A percentile compares a stretch with the other conserved stretches of the same genome.
Evolutionary conservation across 192 early-diverging fungal species (phyloP).

Genomic region (Entomortierella beljakovae): DNA sequence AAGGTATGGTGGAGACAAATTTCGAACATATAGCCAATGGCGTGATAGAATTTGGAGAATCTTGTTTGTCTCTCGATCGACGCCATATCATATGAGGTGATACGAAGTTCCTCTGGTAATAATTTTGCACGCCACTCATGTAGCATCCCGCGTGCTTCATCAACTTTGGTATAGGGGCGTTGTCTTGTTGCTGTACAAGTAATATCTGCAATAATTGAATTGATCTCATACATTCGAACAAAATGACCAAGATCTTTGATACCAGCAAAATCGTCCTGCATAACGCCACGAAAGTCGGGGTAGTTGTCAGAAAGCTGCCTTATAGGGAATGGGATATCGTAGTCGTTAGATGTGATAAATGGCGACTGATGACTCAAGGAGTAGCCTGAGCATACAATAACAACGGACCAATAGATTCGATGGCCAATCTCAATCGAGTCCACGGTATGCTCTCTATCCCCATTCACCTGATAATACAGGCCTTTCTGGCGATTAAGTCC

Average conservation of each 20-base stretch:
- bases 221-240: slow-evolving; percentile 47
- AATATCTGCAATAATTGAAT: slow-evolving; percentile 35
- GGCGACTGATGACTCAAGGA: slow-evolving; percentile 52
- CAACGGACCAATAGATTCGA: slow-evolving; percentile 47
- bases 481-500: slow-evolving; percentile 31
- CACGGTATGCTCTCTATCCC: slow-evolving; percentile 1
- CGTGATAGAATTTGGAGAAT: slow-evolving; percentile 51
- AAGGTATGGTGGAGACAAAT: slow-evolving; percentile 50
- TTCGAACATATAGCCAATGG: slow-evolving; percentile 45
- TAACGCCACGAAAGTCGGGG: slow-evolving; percentile 16
- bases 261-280: slow-evolving; percentile 45
- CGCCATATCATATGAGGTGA: slow-evolving; percentile 26
- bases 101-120: slow-evolving; percentile 21
- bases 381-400: slow-evolving; percentile 49
- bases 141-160: slow-evolving; percentile 31
- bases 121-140: slow-evolving; percentile 33
- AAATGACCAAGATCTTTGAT: slow-evolving; percentile 39
- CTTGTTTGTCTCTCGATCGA: slow-evolving; percentile 31
- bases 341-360: slow-evolving; percentile 50
- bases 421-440: slow-evolving; percentile 37
- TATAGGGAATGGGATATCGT: slow-evolving; percentile 35
- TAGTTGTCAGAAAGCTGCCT: slow-evolving; percentile 14
- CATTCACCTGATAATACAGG: slow-evolving; percentile 31
- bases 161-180: slow-evolving; percentile 42
- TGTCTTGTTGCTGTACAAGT: slow-evolving; percentile 43